Evolutionary conservation across 768 basidiomycete genomes (phyloP), one percentile per base, ranked within the genome.

Genomic region (Leccinum variicolor): DNA sequence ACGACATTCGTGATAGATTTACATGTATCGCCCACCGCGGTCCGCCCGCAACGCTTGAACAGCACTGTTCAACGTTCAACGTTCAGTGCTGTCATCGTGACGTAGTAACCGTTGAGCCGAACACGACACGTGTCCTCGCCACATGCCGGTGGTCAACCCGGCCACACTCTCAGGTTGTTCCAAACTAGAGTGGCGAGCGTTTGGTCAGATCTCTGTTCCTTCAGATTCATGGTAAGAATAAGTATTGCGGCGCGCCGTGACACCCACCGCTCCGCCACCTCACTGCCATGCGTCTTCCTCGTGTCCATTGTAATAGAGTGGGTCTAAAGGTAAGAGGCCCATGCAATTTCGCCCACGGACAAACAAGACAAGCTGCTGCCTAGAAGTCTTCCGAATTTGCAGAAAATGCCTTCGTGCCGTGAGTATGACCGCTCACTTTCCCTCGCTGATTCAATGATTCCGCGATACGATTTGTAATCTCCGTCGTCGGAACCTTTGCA

Each of bases 41-140:
- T n/a, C n/a, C n/a, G n/a, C n/a, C n/a, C n/a, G 29, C 41, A 31
- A 49, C 8, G 31, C 43, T 28, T 13, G 19, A 26, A 31, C 7
- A n/a, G 50, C 23, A 23, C 28, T 21, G 31, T 51, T 51, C 8
- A 13, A 5, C 25, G 8, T 26, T 26, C 25, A 25, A 4, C 4
- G 3, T 25, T n/a, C 49, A 50, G n/a, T 15, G 6, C 7, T 39
- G 41, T 43, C 25, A 21, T 28, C 15, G 25, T 45, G 50, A 41
- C 43, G 25, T 19, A 47, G 52, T 53, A 43, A 34, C 28, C 17
- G 3, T 17, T 17, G 14, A 53, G 52, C 50, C 29, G 3, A 29
- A 25, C 10, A 28, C 28, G 48, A 47, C 50, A 54, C 62, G 60
- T 69, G 55, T 50, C 55, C 52, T 60, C 25, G 63, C 68, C 68